These are phyloP conservation scores for Ettlia oleoabundans DNA, from an alignment of 139 green algal genomes.

Conservation along the genomic window DNA sequence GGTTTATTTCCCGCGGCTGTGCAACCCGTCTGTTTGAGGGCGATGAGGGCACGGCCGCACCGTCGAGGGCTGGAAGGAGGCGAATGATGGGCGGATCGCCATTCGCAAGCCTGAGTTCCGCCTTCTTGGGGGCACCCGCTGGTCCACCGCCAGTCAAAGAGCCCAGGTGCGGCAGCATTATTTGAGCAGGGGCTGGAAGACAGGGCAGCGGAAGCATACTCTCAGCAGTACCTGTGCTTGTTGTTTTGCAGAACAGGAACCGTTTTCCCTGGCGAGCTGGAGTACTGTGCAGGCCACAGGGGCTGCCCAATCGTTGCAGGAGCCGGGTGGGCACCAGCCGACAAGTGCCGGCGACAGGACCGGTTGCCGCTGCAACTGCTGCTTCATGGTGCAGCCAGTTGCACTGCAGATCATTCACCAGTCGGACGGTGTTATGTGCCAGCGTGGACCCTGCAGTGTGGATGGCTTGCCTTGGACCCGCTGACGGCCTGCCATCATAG, in stretches of 20 bases:
- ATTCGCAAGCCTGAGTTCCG: not conserved
- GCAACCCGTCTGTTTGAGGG: too few relatives aligned
- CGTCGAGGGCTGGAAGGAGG: too few relatives aligned
- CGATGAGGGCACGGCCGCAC: too few relatives aligned
- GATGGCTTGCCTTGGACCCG: too few relatives aligned
- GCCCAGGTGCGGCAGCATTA: constrained; percentile 1
- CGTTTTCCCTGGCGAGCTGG: constrained; percentile 8
- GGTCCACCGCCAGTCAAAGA: not conserved
- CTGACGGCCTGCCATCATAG: too few relatives aligned
- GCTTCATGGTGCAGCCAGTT: not conserved
- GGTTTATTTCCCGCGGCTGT: too few relatives aligned
- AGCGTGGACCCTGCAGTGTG: too few relatives aligned
- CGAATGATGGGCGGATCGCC: not conserved
- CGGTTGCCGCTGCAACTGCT: not conserved
- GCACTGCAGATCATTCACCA: too few relatives aligned
- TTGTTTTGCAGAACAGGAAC: not conserved
- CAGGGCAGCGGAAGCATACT: not conserved
- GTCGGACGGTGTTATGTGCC: too few relatives aligned
- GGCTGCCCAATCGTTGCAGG: constrained; percentile 15
- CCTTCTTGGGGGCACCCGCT: not conserved
- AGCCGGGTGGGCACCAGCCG: not conserved
- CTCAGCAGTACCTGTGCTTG: not conserved
- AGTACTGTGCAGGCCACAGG: not conserved
- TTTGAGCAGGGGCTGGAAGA: too few relatives aligned
- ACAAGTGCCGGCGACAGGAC: not conserved